A percentile compares a stretch with the other conserved stretches of the same genome.
Conservation (phyloP, 495 filamentous ascomycete genomes). For the Glutinoglossum americanum region DNA sequence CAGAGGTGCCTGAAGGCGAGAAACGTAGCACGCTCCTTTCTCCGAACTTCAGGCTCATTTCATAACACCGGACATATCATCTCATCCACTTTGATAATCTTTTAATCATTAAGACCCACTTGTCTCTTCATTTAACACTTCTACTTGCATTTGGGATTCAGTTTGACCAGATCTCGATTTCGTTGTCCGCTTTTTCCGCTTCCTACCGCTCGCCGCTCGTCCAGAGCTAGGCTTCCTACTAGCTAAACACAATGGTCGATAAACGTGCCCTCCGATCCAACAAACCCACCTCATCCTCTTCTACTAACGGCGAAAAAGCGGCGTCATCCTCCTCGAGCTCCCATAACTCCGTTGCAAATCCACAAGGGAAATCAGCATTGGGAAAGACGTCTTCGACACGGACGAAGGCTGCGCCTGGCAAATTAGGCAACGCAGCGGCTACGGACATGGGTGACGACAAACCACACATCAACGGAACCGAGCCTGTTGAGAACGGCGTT, state of each 20-base stretch:
- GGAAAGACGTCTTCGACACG: conserved; percentile 12
- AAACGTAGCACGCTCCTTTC: conserved; percentile 1
- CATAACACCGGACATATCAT: background rate
- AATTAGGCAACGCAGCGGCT: background rate
- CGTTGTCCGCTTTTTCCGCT: background rate
- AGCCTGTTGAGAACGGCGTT: conserved; percentile 53
- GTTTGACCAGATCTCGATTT: background rate
- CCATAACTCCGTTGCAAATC: conserved; percentile 15
- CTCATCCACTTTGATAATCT: background rate
- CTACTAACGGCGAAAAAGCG: conserved; percentile 29
- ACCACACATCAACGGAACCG: conserved; percentile 47
- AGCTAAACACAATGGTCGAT: conserved; percentile 1
- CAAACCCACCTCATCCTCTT: conserved; percentile 32
- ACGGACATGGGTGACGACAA: conserved; percentile 29
- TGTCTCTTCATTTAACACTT: background rate
- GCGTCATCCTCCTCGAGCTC: background rate
- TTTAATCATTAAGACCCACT: background rate
- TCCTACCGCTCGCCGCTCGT: background rate
- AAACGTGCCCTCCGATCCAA: conserved; percentile 20
- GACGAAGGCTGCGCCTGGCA: background rate
- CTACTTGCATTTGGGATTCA: background rate
- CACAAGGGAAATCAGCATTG: conserved; percentile 28
- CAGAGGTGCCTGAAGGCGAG: background rate
- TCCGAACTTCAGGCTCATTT: background rate
- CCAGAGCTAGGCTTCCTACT: conserved; percentile 1